Evolutionary conservation across 2,329 filamentous ascomycete species (phyloP), one percentile per base, ranked within the genome.

Genomic region (Xylariaceae sp.): DNA sequence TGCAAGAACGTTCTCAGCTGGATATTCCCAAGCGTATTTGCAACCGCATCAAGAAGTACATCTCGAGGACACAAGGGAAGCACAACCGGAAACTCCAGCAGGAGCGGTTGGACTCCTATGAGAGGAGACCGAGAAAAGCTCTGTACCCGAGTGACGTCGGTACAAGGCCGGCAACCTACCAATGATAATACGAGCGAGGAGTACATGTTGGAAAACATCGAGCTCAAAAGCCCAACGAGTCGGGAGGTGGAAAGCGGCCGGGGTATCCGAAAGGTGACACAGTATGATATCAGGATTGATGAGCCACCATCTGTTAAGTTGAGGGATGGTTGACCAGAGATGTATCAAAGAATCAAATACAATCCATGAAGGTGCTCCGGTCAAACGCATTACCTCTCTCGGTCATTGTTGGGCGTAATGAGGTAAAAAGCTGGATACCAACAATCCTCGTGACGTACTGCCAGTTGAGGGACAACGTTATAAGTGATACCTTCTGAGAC

Each of bases 191-290:
- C 49, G 6, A 66, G 64, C 36, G 61, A 65, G 41, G 62, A 67
- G 42, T 60, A 59, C 22, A 63, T 66, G 22, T 28, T 67, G 13
- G 52, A 59, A 4, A 42, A 51, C 2, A 32, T 58, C 7, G 47
- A 35, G 34, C 34, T 11, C 3, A 19, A 19, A 11, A 35, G 29
- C 13, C 39, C 38, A 3, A 41, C 34, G n/a, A 38, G 36, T 30
- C 38, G 37, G 18, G 38, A 42, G 22, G 35, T 45, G 4, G 45
- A 55, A 26, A 42, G 53, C 19, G 42, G 39, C 7, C 48, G 55
- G 19, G 53, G 54, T 9, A 64, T 67, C 41, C 51, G 62, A 11
- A 66, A 65, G 47, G 64, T 63, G 19, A 64, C 59, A 15, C 50
- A 60, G 22, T 67, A 65, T 43, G 57, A 60, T 29, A 50, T 66